Evolutionary conservation across 139 green algal genomes (phyloP).

Genomic region (Pseudopediastrum boryanum): DNA sequence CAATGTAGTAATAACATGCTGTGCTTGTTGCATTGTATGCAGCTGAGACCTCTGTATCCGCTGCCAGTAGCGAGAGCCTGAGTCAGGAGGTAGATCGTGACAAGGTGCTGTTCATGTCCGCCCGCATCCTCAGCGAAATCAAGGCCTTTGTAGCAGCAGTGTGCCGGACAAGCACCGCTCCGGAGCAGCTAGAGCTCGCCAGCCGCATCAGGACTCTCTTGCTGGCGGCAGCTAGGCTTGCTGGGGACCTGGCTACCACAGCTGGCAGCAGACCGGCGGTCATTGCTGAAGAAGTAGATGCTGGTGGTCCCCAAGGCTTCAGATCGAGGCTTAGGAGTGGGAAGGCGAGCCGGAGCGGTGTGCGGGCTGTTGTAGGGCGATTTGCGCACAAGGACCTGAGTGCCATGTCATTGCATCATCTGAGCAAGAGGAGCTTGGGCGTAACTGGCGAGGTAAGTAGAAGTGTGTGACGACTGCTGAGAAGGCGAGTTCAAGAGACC

Average conservation of each 20-base stretch:
- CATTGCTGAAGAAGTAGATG: background rate
- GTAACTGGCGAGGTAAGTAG: too few species aligned
- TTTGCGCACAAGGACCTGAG: background rate
- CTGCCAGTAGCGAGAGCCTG: background rate
- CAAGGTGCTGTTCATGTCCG: constrained; percentile 17
- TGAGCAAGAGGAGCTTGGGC: too few species aligned
- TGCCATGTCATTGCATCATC: background rate
- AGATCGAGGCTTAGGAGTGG: background rate
- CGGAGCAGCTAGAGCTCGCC: background rate
- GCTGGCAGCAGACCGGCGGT: background rate
- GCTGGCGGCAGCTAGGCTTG: constrained; percentile 29
- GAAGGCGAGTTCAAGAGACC: too few species aligned
- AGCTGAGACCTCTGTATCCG: background rate
- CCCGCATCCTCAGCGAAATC: background rate
- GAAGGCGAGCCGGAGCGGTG: background rate
- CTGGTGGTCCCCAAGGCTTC: background rate
- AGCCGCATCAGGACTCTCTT: constrained; percentile 26
- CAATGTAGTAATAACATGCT: background rate
- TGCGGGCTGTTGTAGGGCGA: too few species aligned
- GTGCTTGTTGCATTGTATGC: background rate
- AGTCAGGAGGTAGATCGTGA: background rate
- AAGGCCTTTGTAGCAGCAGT: constrained; percentile 28
- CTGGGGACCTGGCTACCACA: too few species aligned
- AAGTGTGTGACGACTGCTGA: too few species aligned
- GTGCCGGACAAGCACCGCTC: background rate